Percentiles rank a stretch among this genome's conserved stretches.
phyloP scores from a whole-genome alignment of 1,284 basidiomycete genomes.

The Ustilago tritici region DNA sequence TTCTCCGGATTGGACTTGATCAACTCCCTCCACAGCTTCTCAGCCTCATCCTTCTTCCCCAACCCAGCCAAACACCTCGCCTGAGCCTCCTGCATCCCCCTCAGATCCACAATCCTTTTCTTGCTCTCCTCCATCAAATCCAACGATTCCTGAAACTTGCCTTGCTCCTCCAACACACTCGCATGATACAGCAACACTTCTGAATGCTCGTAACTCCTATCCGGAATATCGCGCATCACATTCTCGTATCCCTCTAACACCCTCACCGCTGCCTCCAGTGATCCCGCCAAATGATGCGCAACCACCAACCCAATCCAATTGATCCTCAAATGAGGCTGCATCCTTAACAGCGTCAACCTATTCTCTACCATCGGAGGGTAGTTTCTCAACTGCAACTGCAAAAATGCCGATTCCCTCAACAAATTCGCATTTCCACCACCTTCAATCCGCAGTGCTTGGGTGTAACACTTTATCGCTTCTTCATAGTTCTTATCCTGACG shows the following conservation, averaged over 20 bases:
- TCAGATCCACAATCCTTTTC: constrained; percentile 68
- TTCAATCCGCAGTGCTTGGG: constrained; percentile 85
- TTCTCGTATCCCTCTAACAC: constrained; percentile 77
- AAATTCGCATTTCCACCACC: constrained; percentile 90
- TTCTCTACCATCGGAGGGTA: constrained; percentile 85
- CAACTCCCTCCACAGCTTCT: constrained; percentile 81
- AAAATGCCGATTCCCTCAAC: constrained; percentile 86
- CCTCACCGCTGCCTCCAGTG: constrained; percentile 79
- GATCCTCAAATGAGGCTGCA: constrained; percentile 85
- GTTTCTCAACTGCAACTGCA: constrained; percentile 89
- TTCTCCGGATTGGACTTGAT: constrained; percentile 89
- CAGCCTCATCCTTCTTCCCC: constrained; percentile 77
- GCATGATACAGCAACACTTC: constrained; percentile 88
- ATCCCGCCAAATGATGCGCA: constrained; percentile 86
- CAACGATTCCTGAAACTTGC: constrained; percentile 72
- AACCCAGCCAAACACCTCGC: constrained; percentile 74
- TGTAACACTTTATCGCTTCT: constrained; percentile 85
- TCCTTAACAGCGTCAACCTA: constrained; percentile 81
- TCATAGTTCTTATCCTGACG: constrained; percentile 85
- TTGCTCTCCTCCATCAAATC: constrained; percentile 41
- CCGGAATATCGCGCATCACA: constrained; percentile 58
- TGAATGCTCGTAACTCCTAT: constrained; percentile 76
- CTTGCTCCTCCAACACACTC: constrained; percentile 81
- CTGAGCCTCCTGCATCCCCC: constrained; percentile 41
- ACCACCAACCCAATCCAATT: constrained; percentile 93